A percentile compares a stretch with the other conserved stretches of the same genome.
Evolutionary conservation across 306 rosid species (phyloP).

Genomic region (Sicyos baderoa): DNA sequence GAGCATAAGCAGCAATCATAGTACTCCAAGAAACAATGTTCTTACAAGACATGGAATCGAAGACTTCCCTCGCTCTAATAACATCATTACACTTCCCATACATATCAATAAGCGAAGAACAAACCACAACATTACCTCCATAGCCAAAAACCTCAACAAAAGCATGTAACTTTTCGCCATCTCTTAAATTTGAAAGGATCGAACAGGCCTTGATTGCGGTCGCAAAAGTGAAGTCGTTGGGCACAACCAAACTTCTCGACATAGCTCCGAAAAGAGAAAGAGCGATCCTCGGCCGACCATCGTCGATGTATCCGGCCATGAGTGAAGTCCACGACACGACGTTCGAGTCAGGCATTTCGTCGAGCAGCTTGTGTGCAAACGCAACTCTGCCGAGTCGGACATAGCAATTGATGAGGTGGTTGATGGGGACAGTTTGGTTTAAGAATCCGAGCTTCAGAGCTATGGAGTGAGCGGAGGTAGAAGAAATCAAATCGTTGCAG

Average conservation of each 20-base stretch:
- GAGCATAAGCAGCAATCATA: conserved; percentile 68
- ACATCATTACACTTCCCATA: conserved; percentile 68
- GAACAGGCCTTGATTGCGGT: conserved; percentile 69
- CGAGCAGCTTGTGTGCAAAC: conserved; percentile 49
- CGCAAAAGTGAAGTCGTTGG: conserved; percentile 62
- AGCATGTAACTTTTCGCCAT: conserved; percentile 49
- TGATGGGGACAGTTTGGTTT: conserved; percentile 38
- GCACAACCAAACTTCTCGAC: conserved; percentile 35
- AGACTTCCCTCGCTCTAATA: conserved; percentile 41
- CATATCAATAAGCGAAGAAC: conserved; percentile 75
- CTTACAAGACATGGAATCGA: conserved; percentile 48
- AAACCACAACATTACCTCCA: conserved; percentile 39
- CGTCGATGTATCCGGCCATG: conserved; percentile 47
- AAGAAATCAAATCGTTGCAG: conserved; percentile 34
- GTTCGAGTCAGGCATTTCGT: conserved; percentile 48
- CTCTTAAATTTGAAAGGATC: conserved; percentile 34
- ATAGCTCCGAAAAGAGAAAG: conserved; percentile 40
- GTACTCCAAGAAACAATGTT: conserved; percentile 80
- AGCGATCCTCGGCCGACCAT: conserved; percentile 35
- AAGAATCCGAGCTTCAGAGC: conserved; percentile 41
- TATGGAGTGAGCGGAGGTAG: conserved; percentile 38
- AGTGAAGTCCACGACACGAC: conserved; percentile 80
- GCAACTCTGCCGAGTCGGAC: conserved; percentile 32
- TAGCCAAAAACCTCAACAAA: conserved; percentile 41
- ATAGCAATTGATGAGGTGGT: conserved; percentile 55